Evolutionary conservation across 2,329 filamentous ascomycete genomes (phyloP), one percentile per base, ranked within the genome.

Genomic region (Ceratocystis destructans): DNA sequence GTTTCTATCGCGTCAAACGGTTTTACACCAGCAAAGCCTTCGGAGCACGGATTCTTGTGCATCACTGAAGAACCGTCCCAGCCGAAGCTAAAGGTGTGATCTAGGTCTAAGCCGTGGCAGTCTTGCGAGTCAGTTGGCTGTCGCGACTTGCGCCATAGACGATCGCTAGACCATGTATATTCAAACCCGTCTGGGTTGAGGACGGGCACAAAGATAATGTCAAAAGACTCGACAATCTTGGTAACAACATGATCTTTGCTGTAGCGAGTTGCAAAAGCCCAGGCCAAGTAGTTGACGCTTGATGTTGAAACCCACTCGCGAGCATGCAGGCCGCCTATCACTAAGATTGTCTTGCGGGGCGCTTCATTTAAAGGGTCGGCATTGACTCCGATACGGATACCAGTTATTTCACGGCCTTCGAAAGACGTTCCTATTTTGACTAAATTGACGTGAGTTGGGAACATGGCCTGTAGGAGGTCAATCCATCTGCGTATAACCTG

Each of bases 301-400:
- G 87, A 94, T 0, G 88, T 91, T 61, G 90, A 90, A 70, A 99
- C 96, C 94, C 94, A 99, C 79, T 99, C 94, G 46, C 94, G 84
- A 2, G 92, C 93, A 75, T 97, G 94, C n/a, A 89, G 81, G 62
- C 93, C 93, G 65, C 90, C 94, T 3, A 86, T 86, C 22, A 99
- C 79, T 63, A 96, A 79, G 66, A 96, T 84, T 0, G 89, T 93
- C 74, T 90, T 90, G 62, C 89, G 84, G 4, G 79, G 80, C 5
- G 80, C 75, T 33, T 80, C 67, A 72, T 65, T 78, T 72, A 59
- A 78, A 71, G 73, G 79, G 78, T 71, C 81, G 2, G 20, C 48
- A 25, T 64, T 64, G 37, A 61, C 55, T 20, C 92, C 90, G 3
- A 97, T 81, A 68, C 88, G 86, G 25, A 99, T 78, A 1, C 87